phyloP scores from a whole-genome alignment of 2,329 filamentous ascomycete species.

The Periconia sp. region DNA sequence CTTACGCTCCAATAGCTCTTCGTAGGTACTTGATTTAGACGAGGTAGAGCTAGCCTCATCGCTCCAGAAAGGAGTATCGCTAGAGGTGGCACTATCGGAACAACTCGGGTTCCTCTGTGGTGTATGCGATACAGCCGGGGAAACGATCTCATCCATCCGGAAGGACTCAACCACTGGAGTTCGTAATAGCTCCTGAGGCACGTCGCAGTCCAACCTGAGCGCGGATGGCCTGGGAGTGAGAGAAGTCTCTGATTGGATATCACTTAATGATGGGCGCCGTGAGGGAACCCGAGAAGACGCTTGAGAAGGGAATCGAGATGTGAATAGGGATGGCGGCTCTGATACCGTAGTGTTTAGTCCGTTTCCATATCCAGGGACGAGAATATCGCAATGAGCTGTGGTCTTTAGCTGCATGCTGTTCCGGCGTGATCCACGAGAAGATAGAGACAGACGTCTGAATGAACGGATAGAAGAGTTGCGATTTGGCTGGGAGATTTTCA shows the following conservation, averaged over 20 bases:
- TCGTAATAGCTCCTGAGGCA: constrained; percentile 12
- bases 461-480: constrained; percentile 46
- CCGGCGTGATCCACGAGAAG: constrained; percentile 31
- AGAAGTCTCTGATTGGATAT: too few species aligned
- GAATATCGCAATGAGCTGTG: constrained; percentile 40
- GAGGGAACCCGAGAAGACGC: background rate
- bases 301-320: background rate
- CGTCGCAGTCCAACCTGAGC: constrained; percentile 15
- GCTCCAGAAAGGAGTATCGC: constrained; percentile 36
- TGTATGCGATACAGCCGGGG: constrained; percentile 1
- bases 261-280: too few species aligned
- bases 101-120: constrained; percentile 22
- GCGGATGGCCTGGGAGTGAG: too few species aligned
- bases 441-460: constrained; percentile 35
- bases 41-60: constrained; percentile 34
- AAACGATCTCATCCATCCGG: constrained; percentile 22
- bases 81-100: constrained; percentile 34
- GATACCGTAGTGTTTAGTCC: constrained; percentile 34
- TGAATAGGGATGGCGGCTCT: constrained; percentile 6
- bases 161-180: constrained; percentile 30
- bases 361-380: constrained; percentile 48
- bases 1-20: constrained; percentile 17
- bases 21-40: constrained; percentile 34
- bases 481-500: constrained; percentile 29
- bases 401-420: constrained; percentile 34